phyloP scores from a whole-genome alignment of 495 filamentous ascomycete species.

The Astrothelium macrocarpum region DNA sequence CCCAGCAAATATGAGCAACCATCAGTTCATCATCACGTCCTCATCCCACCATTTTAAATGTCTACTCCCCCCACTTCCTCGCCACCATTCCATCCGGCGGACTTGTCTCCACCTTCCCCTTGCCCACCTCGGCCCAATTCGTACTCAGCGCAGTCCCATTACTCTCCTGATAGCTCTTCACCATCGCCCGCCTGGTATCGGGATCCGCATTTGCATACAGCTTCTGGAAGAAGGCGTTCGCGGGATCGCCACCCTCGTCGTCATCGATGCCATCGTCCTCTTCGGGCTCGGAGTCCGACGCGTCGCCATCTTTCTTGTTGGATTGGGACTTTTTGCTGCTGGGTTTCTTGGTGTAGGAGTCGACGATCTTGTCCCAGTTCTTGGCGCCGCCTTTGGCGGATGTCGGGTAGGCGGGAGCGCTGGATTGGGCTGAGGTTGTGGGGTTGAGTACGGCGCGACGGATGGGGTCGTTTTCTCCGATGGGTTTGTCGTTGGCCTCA shows the following conservation, averaged over 20 bases:
- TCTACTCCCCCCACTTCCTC: constrained; percentile 40
- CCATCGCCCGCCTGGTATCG: constrained; percentile 85
- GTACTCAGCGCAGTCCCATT: constrained; percentile 90
- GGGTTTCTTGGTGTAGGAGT: constrained; percentile 44
- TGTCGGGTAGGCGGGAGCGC: constrained; percentile 68
- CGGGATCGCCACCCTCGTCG: constrained; percentile 56
- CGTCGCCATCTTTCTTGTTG: constrained; percentile 16
- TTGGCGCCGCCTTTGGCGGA: constrained; percentile 77
- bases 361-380: constrained; percentile 81
- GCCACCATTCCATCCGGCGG: constrained; percentile 71
- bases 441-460: constrained; percentile 7
- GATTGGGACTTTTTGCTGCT: constrained; percentile 22
- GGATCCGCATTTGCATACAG: constrained; percentile 70
- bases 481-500: constrained; percentile 9
- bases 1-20: background rate
- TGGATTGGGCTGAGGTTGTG: constrained; percentile 14
- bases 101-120: constrained; percentile 57
- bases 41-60: background rate
- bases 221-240: constrained; percentile 83
- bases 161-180: constrained; percentile 93
- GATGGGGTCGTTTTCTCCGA: background rate
- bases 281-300: background rate
- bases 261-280: constrained; percentile 27
- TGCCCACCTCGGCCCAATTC: constrained; percentile 78
- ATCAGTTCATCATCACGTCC: background rate